Conservation (phyloP, 805 yeast genomes). For the Myxozyma neotropica region DNA sequence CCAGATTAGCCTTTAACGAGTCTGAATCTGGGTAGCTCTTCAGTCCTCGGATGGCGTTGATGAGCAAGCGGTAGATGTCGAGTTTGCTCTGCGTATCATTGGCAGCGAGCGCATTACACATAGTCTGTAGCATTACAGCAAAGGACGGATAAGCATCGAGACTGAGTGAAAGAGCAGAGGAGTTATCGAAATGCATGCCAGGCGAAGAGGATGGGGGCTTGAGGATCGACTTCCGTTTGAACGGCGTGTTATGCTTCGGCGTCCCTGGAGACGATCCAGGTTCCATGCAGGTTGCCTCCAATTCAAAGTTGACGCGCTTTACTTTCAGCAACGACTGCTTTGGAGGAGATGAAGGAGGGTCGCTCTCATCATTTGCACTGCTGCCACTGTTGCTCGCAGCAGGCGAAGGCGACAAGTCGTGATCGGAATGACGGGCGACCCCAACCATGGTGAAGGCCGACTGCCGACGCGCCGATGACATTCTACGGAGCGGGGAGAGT, state of each 20-base stretch:
- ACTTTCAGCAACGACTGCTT: neutral
- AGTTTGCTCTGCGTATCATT: slow-evolving; percentile 25
- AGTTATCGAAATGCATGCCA: neutral
- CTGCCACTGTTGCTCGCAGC: neutral
- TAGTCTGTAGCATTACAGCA: slow-evolving; percentile 18
- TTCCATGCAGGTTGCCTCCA: slow-evolving; percentile 7
- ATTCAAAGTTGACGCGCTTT: slow-evolving; percentile 28
- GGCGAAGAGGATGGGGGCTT: slow-evolving; percentile 9
- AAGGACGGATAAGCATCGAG: slow-evolving; percentile 25
- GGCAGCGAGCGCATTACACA: slow-evolving; percentile 22
- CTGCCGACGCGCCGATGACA: too few species aligned
- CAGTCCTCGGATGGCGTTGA: slow-evolving; percentile 13
- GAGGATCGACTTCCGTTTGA: slow-evolving; percentile 19
- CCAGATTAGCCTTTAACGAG: slow-evolving; percentile 3
- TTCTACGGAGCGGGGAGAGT: too few species aligned
- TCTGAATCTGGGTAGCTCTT: slow-evolving; percentile 18
- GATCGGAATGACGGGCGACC: neutral
- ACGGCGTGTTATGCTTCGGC: slow-evolving; percentile 1
- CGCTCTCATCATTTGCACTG: neutral
- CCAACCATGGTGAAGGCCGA: too few species aligned
- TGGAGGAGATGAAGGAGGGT: slow-evolving; percentile 12
- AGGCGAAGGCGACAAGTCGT: slow-evolving; percentile 1
- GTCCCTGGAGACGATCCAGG: slow-evolving; percentile 12
- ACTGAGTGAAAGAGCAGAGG: slow-evolving; percentile 4
- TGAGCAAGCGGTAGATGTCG: slow-evolving; percentile 22